Conservation (phyloP, 129 eudicot genomes). For the Saposhnikovia divaricata region DNA sequence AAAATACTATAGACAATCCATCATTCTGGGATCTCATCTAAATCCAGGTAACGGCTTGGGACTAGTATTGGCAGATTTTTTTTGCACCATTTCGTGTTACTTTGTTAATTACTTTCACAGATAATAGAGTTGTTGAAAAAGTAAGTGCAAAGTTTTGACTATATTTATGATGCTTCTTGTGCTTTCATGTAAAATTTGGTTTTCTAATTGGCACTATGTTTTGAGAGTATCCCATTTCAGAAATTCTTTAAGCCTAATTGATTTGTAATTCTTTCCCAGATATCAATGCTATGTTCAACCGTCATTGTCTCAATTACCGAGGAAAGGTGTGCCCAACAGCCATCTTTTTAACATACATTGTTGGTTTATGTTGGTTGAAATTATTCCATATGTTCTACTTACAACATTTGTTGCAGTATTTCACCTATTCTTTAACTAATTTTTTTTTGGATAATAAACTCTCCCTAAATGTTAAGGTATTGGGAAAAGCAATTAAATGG, state of each 20-base stretch:
- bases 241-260: neutral
- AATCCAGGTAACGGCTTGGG: constrained; percentile 57
- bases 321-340: constrained; percentile 61
- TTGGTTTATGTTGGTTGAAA: neutral
- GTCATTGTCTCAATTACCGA: constrained; percentile 63
- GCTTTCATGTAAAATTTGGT: neutral
- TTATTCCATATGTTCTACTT: neutral
- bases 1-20: constrained; percentile 75
- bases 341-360: neutral
- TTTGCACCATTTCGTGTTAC: neutral
- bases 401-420: neutral
- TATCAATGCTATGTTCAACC: constrained; percentile 70
- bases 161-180: neutral
- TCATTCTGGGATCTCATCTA: constrained; percentile 60
- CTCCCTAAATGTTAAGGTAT: neutral
- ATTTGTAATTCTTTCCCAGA: constrained; percentile 32
- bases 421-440: neutral
- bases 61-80: neutral
- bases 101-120: neutral
- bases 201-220: neutral
- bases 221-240: constrained; percentile 4
- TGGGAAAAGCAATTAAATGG: neutral
- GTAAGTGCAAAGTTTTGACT: neutral
- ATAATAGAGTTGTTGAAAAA: neutral
- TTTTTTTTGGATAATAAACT: neutral